A percentile compares a stretch with the other conserved stretches of the same genome.
phyloP scores from a whole-genome alignment of 2,329 filamentous ascomycete genomes.

The Cladosporium sp. region DNA sequence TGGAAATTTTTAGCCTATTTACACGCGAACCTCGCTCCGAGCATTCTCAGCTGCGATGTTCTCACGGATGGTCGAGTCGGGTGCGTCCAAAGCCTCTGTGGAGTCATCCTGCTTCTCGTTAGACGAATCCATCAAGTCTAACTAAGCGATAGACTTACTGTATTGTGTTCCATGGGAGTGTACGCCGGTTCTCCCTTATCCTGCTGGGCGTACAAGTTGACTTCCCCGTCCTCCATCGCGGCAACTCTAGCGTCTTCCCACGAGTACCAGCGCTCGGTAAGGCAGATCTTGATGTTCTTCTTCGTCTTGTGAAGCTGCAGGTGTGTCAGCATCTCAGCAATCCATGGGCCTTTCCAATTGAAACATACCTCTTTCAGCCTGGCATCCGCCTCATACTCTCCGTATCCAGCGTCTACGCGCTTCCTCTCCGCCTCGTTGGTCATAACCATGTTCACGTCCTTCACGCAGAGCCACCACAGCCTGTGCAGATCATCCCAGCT shows the following conservation, averaged over 20 bases:
- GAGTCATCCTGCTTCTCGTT: not conserved
- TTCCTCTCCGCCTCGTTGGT: slow-evolving; percentile 67
- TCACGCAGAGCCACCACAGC: slow-evolving; percentile 90
- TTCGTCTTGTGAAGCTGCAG: slow-evolving; percentile 68
- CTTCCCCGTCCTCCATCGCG: slow-evolving; percentile 60
- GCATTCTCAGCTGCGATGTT: slow-evolving; percentile 3
- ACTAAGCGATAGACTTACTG: not conserved
- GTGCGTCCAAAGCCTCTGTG: not conserved
- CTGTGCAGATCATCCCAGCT: slow-evolving; percentile 89
- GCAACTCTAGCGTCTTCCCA: slow-evolving; percentile 71
- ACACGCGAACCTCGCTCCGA: not conserved
- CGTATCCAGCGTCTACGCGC: slow-evolving; percentile 65
- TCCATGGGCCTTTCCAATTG: not conserved
- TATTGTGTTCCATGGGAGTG: not conserved
- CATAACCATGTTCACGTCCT: slow-evolving; percentile 83
- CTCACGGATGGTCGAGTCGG: not conserved
- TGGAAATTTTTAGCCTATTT: not conserved
- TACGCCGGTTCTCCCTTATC: slow-evolving; percentile 4
- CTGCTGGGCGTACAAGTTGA: slow-evolving; percentile 45
- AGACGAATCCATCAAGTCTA: not conserved
- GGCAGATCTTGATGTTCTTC: slow-evolving; percentile 71
- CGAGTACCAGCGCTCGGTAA: slow-evolving; percentile 83
- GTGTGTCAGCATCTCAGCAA: not conserved
- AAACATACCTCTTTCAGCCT: slow-evolving; percentile 61
- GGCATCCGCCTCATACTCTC: slow-evolving; percentile 57